Percentiles rank a stretch among this genome's conserved stretches.
These are phyloP conservation scores for Kluyveromyces nonfermentans DNA, from an alignment of 805 yeast species.

Conservation along the genomic window DNA sequence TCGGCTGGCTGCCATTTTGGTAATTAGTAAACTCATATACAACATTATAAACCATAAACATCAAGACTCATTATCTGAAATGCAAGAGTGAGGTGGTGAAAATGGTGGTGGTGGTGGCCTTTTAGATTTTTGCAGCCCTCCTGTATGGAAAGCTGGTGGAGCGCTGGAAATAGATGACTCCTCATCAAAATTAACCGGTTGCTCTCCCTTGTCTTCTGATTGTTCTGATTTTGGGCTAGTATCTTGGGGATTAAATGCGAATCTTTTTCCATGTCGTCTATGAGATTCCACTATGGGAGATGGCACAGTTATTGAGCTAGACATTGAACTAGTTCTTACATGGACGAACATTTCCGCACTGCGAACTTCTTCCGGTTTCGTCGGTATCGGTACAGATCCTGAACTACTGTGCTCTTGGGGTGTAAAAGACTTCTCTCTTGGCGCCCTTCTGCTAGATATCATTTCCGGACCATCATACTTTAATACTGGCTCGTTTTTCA, in stretches of 20 bases:
- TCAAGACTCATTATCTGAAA: background rate
- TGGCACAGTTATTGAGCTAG: slow-evolving; percentile 6
- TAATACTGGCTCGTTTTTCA: background rate
- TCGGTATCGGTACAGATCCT: slow-evolving; percentile 1
- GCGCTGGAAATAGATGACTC: background rate
- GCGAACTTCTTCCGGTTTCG: slow-evolving; percentile 6
- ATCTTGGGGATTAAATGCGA: background rate
- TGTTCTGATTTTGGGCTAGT: background rate
- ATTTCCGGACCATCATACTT: slow-evolving; percentile 15
- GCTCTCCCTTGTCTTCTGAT: background rate
- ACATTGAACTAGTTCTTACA: slow-evolving; percentile 13
- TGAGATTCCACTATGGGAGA: slow-evolving; percentile 7
- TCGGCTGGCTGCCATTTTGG: slow-evolving; percentile 85
- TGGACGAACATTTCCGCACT: slow-evolving; percentile 25
- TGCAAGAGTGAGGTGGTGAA: background rate
- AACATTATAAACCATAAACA: background rate
- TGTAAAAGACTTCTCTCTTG: slow-evolving; percentile 9
- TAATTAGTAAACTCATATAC: slow-evolving; percentile 16
- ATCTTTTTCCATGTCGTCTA: background rate
- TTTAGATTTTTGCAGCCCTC: background rate
- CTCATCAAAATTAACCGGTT: background rate
- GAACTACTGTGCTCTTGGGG: background rate
- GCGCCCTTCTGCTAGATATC: slow-evolving; percentile 28
- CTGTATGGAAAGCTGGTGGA: background rate
- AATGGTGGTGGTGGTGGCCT: background rate